Evolutionary conservation across 31 red algal genomes (phyloP).

Genomic region (Asparagopsis taxiformis): DNA sequence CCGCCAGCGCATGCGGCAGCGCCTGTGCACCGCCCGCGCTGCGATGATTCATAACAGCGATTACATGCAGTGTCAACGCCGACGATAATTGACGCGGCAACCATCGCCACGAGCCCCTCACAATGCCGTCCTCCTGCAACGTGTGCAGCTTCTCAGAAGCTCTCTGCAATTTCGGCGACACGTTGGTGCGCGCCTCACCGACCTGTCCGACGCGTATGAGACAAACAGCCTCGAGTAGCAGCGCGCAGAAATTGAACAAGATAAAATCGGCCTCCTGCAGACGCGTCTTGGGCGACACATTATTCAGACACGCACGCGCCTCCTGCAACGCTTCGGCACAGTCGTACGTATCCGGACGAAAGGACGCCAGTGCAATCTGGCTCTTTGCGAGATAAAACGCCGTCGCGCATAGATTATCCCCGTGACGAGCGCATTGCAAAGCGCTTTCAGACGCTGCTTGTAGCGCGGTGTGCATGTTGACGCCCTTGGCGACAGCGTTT

Average conservation of each 20-base stretch:
- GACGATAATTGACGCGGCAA: slow-evolving; percentile 6
- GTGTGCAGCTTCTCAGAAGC: slow-evolving; percentile 9
- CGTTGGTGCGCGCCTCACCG: background rate
- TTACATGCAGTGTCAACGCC: slow-evolving; percentile 20
- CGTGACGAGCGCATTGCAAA: slow-evolving; percentile 3
- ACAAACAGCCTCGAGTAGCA: slow-evolving; percentile 13
- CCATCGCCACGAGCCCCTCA: slow-evolving; percentile 20
- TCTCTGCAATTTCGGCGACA: slow-evolving; percentile 7
- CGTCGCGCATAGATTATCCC: background rate
- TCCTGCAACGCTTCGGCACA: background rate
- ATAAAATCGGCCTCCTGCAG: slow-evolving; percentile 8
- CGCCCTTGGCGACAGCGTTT: slow-evolving; percentile 18
- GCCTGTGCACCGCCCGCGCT: slow-evolving; percentile 9
- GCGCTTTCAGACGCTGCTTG: slow-evolving; percentile 10
- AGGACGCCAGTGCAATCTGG: background rate
- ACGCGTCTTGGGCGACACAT: too few species aligned
- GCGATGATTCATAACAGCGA: slow-evolving; percentile 4
- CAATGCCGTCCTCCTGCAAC: background rate
- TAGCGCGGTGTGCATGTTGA: background rate
- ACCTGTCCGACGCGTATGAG: slow-evolving; percentile 21
- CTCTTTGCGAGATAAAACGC: background rate
- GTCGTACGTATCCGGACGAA: background rate
- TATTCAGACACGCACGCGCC: background rate
- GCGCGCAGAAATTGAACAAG: slow-evolving; percentile 4
- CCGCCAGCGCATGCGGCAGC: slow-evolving; percentile 5